These are phyloP conservation scores for Lasiosphaeria hispida DNA, from an alignment of 495 filamentous ascomycete species.

Conservation along the genomic window DNA sequence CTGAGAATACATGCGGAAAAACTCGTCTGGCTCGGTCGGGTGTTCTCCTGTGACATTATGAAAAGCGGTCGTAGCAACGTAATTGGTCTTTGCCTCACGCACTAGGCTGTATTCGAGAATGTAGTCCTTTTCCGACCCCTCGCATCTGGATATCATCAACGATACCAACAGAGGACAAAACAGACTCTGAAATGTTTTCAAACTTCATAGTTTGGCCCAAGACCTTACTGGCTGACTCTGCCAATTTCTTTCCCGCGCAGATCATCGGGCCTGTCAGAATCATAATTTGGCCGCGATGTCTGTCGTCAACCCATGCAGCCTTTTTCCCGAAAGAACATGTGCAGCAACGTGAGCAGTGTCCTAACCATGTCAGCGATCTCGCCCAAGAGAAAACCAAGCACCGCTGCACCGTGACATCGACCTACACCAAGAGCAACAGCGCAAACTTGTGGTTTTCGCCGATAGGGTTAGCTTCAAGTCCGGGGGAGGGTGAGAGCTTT, in stretches of 20 bases:
- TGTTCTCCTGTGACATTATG: constrained; percentile 52
- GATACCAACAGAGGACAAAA: neutral
- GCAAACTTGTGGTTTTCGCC: constrained; percentile 53
- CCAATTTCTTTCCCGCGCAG: constrained; percentile 50
- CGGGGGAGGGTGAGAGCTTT: too few relatives aligned
- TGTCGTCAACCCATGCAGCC: constrained; percentile 54
- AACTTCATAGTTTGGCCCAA: constrained; percentile 50
- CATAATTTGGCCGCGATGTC: constrained; percentile 56
- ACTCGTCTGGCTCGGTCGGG: constrained; percentile 49
- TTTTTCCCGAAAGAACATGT: constrained; percentile 50
- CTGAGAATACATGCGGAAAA: constrained; percentile 49
- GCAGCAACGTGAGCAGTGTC: constrained; percentile 53
- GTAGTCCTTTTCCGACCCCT: constrained; percentile 51
- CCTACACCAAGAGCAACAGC: constrained; percentile 48
- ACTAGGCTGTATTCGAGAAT: constrained; percentile 58
- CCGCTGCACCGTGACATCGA: neutral
- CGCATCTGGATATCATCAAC: constrained; percentile 14
- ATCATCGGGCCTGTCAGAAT: constrained; percentile 56
- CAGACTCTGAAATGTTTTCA: constrained; percentile 52
- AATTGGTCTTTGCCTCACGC: constrained; percentile 59
- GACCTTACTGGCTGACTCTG: constrained; percentile 48
- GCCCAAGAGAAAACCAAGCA: neutral
- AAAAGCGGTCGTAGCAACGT: constrained; percentile 56
- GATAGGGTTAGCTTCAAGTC: constrained; percentile 42
- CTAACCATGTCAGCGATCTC: constrained; percentile 18